Base-by-base conservation (phyloP, 371 early-diverging fungal genomes). In the Mortierella sp. region DNA sequence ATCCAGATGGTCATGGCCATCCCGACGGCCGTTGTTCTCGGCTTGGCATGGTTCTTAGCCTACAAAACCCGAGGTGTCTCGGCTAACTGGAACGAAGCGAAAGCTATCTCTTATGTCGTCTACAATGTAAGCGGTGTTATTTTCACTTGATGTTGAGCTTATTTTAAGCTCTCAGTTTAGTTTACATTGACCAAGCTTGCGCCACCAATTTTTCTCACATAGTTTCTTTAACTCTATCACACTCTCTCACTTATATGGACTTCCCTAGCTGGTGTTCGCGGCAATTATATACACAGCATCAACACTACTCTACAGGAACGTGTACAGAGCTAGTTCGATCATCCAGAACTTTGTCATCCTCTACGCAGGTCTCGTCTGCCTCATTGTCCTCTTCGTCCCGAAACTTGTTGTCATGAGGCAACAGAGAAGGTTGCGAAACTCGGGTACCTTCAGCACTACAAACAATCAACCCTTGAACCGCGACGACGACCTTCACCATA, bases 51-150 rank as follows among this genome's bases (percentile, higher is more conserved):
- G 14, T 72, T 47, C 38, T n/a, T 77, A 8, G 63, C 78, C 8
- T 47, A 45, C 19, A 28, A 42, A 24, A 72, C 78, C 9, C 78
- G n/a, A 0, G 58, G 60, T 2, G 72, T 60, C 3, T 44, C 58
- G 31, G 45, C 58, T 14, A 77, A 72, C 55, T 77, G 78, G 78
- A 77, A 72, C 63, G 72, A 77, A n/a, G 58, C 78, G 26, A 71
- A 28, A 26, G 57, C 71, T 19, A 72, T 77, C n/a, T 34, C 71
- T 0, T 72, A 72, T 19, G 55, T 60, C 34, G 71, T 77, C 31
- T 77, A 72, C 78, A 77, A 77, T n/a, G 72, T 77, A 76, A 26
- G 76, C 24, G 5, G 2, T 63, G 3, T 38, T 4, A 13, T 9
- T 26, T 47, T 19, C 1, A 13, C 28, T 60, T 31, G 24, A 42